Base-by-base conservation (phyloP, 352 stramenopile species). In the Phytophthora tentaculata region DNA sequence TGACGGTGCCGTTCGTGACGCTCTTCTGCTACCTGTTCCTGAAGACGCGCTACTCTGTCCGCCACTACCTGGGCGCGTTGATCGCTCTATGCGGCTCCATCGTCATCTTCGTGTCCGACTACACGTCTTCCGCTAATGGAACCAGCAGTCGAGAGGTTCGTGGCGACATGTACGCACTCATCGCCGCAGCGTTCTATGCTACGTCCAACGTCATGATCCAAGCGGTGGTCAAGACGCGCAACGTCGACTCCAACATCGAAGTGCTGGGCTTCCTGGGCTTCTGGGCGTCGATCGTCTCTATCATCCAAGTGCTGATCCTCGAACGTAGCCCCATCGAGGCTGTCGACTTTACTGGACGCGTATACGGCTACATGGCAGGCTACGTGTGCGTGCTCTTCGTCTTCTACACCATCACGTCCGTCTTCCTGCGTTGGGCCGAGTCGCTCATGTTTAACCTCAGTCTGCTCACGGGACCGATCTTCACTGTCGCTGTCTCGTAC, bases 141-240 rank as follows among this genome's bases (percentile, higher is more conserved):
- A 57, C 61, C 23, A 74, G 63, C 26, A 84, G 73, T 28, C 66
- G 67, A 22, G 77, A 89, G 58, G 59, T 85, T 26, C 72, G 77
- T 32, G 83, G 83, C 24, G 78, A 91, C 52, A 55, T 89, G n/a
- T 87, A 84, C 72, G 74, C 75, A n/a, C 57, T 91, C 17, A 79
- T 84, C 51, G 83, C 83, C 37, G 79, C 83, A 1, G 73, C 67
- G 14, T 84, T 89, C 69, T 89, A 88, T 59, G 81, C 80, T 5
- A 80, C 80, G 59, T 88, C 83, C 43, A 89, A 89, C 63, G 77
- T 91, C 28, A 88, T 91, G 79, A 84, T 88, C 73, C 79, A 91
- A 63, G 84, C 75, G 13, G 79, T 88, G 35, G 80, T 89, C 69
- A 89, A 87, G 69, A 69, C 76, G 35, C 79, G 80, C 57, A 74